Evolutionary conservation across 371 early-diverging fungal genomes (phyloP).

Genomic region (Lichtheimia hyalospora): DNA sequence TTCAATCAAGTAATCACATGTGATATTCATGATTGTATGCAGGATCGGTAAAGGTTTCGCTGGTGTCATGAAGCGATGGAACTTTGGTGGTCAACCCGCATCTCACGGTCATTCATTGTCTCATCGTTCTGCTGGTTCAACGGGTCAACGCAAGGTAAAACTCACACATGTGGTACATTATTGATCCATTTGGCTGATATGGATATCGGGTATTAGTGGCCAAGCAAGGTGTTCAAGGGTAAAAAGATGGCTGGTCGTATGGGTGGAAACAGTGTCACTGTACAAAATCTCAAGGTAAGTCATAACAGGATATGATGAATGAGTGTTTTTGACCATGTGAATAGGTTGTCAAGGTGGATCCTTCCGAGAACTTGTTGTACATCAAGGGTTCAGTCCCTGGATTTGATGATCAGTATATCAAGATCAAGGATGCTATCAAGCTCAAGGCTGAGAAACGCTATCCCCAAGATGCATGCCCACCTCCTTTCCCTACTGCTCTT

Average conservation of each 20-base stretch:
- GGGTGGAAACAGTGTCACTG: slow-evolving; percentile 85
- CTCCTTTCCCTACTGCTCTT: slow-evolving; percentile 76
- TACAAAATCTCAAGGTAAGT: slow-evolving; percentile 75
- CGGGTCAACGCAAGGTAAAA: slow-evolving; percentile 83
- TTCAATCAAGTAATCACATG: not conserved
- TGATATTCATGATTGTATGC: not conserved
- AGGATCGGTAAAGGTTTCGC: slow-evolving; percentile 95
- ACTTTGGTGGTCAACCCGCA: slow-evolving; percentile 90
- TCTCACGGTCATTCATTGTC: slow-evolving; percentile 93
- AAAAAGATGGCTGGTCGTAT: slow-evolving; percentile 98
- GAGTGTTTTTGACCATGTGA: not conserved
- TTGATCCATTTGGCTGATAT: not conserved
- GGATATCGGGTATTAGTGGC: slow-evolving; percentile 44
- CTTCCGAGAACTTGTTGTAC: slow-evolving; percentile 79
- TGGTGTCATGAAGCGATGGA: slow-evolving; percentile 97
- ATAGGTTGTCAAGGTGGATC: slow-evolving; percentile 86
- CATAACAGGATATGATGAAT: not conserved
- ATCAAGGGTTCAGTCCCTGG: slow-evolving; percentile 95
- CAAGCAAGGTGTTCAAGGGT: slow-evolving; percentile 93
- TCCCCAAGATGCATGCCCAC: slow-evolving; percentile 64
- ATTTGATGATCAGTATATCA: slow-evolving; percentile 79
- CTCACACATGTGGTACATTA: no score
- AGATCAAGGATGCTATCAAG: slow-evolving; percentile 86
- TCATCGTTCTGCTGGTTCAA: slow-evolving; percentile 93
- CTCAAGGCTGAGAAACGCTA: slow-evolving; percentile 69